A percentile compares a stretch with the other conserved stretches of the same genome.
phyloP scores from a whole-genome alignment of 805 yeast genomes.

The Yamadazyma nakazawae region DNA sequence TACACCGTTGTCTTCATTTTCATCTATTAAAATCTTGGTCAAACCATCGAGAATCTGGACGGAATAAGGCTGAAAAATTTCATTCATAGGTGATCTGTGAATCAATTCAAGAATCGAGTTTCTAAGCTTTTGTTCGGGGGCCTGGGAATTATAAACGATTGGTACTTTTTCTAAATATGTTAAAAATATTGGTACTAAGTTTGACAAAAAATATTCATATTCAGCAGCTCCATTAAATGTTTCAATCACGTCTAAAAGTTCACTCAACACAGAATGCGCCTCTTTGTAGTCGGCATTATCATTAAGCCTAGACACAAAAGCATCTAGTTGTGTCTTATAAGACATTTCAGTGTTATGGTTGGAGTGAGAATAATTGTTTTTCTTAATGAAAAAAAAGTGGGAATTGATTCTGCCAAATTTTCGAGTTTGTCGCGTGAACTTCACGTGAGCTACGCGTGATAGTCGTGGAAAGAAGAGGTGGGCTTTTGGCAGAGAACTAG shows the following conservation, averaged over 20 bases:
- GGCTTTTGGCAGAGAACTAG: too few species aligned
- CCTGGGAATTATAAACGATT: conserved; percentile 59
- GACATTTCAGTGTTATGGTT: conserved; percentile 27
- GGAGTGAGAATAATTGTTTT: conserved; percentile 1
- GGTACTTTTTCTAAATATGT: conserved; percentile 64
- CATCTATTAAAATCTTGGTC: conserved; percentile 58
- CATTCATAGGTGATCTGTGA: conserved; percentile 80
- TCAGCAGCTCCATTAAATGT: conserved; percentile 78
- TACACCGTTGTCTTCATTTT: conserved; percentile 95
- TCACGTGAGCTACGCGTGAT: conserved; percentile 13
- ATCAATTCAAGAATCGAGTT: conserved; percentile 73
- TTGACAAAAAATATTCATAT: conserved; percentile 70
- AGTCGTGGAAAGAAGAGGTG: not conserved
- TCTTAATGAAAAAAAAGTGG: conserved; percentile 19
- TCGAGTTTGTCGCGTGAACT: conserved; percentile 9
- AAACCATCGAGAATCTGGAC: conserved; percentile 56
- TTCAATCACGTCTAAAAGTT: conserved; percentile 83
- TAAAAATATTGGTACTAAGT: conserved; percentile 67
- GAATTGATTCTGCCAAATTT: conserved; percentile 14
- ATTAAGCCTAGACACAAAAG: conserved; percentile 62
- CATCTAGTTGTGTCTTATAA: conserved; percentile 57
- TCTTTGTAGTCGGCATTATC: conserved; percentile 53
- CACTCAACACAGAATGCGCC: conserved; percentile 70
- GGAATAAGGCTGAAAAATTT: conserved; percentile 71
- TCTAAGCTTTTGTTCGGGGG: conserved; percentile 77